A percentile compares a stretch with the other conserved stretches of the same genome.
phyloP scores from a whole-genome alignment of 805 yeast genomes.

The Candida xiaguanensis region DNA sequence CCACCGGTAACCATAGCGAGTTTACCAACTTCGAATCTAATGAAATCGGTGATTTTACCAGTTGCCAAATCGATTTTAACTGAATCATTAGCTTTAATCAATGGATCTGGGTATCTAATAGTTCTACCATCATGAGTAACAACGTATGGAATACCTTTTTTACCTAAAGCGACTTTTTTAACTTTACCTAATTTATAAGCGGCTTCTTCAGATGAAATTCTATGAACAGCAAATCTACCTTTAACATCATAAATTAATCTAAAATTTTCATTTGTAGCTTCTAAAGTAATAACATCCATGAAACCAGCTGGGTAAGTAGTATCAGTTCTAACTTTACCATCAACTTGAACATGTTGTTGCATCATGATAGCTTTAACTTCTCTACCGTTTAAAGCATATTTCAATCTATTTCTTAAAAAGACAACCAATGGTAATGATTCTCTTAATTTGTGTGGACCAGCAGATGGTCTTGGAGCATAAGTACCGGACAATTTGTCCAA shows the following conservation, averaged over 20 bases:
- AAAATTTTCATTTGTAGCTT: slow-evolving; percentile 99
- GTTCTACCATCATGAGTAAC: slow-evolving; percentile 99
- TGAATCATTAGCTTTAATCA: slow-evolving; percentile 94
- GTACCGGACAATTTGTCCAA: slow-evolving; percentile 99
- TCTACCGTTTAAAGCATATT: slow-evolving; percentile 98
- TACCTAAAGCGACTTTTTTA: slow-evolving; percentile 96
- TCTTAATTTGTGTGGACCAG: slow-evolving; percentile 99
- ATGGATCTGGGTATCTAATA: slow-evolving; percentile 98
- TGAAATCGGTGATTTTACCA: slow-evolving; percentile 73
- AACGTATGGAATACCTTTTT: slow-evolving; percentile 96
- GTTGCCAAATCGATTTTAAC: slow-evolving; percentile 95
- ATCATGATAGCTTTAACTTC: slow-evolving; percentile 97
- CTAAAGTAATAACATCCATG: slow-evolving; percentile 97
- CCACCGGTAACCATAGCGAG: slow-evolving; percentile 44
- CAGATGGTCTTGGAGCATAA: slow-evolving; percentile 99
- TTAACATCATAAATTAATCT: slow-evolving; percentile 97
- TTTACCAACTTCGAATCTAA: slow-evolving; percentile 39
- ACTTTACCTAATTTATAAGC: slow-evolving; percentile 97
- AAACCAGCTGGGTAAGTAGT: slow-evolving; percentile 98
- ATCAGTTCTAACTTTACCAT: slow-evolving; percentile 99
- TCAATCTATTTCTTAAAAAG: slow-evolving; percentile 96
- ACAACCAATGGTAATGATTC: slow-evolving; percentile 97
- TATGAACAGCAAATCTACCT: slow-evolving; percentile 99
- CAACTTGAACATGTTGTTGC: slow-evolving; percentile 98
- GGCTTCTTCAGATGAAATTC: slow-evolving; percentile 98